Percentiles rank a stretch among this genome's conserved stretches.
Conservation (phyloP, 2,329 filamentous ascomycete species). For the Talaromyces marneffei region DNA sequence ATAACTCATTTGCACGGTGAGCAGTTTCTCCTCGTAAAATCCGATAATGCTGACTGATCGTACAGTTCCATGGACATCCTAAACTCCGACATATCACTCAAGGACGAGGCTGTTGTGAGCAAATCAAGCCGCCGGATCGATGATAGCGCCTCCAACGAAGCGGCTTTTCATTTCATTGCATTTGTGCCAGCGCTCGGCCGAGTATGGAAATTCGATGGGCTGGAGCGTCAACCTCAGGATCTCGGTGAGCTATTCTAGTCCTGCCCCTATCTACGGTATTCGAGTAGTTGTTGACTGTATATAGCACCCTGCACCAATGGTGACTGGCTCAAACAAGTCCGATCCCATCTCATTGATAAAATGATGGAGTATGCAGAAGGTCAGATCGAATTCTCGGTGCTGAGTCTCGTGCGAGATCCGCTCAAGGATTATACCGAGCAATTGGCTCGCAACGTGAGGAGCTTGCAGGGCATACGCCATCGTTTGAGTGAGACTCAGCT, state of each 20-base stretch:
- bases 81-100: slow-evolving; percentile 61
- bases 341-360: slow-evolving; percentile 58
- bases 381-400: slow-evolving; percentile 67
- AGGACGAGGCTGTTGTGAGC: slow-evolving; percentile 39
- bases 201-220: slow-evolving; percentile 85
- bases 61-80: slow-evolving; percentile 67
- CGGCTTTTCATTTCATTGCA: slow-evolving; percentile 80
- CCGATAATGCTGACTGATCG: neutral
- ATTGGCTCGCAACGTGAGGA: slow-evolving; percentile 43
- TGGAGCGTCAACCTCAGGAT: slow-evolving; percentile 64
- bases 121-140: slow-evolving; percentile 31
- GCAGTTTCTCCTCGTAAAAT: slow-evolving; percentile 13
- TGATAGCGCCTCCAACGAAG: slow-evolving; percentile 49
- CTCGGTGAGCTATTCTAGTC: slow-evolving; percentile 47
- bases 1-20: slow-evolving; percentile 79
- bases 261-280: neutral
- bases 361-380: slow-evolving; percentile 63
- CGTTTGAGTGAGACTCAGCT: slow-evolving; percentile 16
- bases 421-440: slow-evolving; percentile 43
- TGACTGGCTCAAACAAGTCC: slow-evolving; percentile 64
- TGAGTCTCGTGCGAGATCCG: slow-evolving; percentile 67
- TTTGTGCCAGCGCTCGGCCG: slow-evolving; percentile 70
- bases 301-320: slow-evolving; percentile 39
- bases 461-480: slow-evolving; percentile 36
- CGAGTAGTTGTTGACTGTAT: slow-evolving; percentile 14